Evolutionary conservation across 2,329 filamentous ascomycete genomes (phyloP).

Genomic region (Penicillium digitatum): DNA sequence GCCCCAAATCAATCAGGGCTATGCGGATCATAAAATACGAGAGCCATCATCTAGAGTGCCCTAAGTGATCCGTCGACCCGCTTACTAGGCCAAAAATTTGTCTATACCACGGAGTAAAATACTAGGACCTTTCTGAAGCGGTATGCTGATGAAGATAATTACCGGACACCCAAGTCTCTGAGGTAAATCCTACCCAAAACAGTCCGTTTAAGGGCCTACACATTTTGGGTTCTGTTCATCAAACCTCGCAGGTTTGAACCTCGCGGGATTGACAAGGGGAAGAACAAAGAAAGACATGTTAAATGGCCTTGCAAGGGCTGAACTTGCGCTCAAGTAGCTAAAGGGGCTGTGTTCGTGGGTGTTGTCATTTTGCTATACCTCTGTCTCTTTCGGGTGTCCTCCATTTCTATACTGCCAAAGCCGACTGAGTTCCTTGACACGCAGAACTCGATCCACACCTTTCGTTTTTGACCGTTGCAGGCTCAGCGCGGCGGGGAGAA

Average conservation of each 20-base stretch:
- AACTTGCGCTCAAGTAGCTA: not conserved
- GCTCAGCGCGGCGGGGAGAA: slow-evolving; percentile 7
- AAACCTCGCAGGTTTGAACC: not conserved
- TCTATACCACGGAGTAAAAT: too few relatives aligned
- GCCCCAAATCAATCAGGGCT: not conserved
- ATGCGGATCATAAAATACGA: not conserved
- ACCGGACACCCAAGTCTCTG: slow-evolving; percentile 24
- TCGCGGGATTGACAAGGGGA: not conserved
- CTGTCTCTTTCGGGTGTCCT: slow-evolving; percentile 14
- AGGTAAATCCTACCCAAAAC: slow-evolving; percentile 45
- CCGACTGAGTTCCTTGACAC: slow-evolving; percentile 38
- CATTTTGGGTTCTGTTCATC: not conserved
- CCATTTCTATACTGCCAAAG: slow-evolving; percentile 43
- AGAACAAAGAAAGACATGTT: not conserved
- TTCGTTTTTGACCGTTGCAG: not conserved
- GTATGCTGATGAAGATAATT: slow-evolving; percentile 78
- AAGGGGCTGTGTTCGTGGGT: not conserved
- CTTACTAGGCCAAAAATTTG: too few relatives aligned
- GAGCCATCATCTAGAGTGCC: not conserved
- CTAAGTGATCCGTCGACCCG: not conserved
- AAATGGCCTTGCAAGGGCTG: not conserved
- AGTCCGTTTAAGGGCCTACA: not conserved
- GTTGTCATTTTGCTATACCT: not conserved
- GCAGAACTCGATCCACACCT: slow-evolving; percentile 6
- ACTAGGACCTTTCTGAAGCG: slow-evolving; percentile 87